Percentiles rank a stretch among this genome's conserved stretches.
phyloP scores from a whole-genome alignment of 768 basidiomycete genomes.

The Leccinum boreale region DNA sequence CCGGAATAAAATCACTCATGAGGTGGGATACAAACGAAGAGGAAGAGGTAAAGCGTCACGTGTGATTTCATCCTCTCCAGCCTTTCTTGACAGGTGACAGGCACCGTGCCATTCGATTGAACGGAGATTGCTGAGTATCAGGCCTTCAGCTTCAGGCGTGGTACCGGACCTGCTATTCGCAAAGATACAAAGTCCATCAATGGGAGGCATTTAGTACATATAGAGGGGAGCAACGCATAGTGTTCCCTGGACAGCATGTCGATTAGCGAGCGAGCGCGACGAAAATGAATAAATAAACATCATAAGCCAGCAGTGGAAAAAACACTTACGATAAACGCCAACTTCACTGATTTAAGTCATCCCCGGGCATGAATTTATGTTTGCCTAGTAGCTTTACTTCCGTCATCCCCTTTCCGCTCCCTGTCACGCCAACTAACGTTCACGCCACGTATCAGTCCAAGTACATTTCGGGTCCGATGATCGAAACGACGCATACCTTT shows the following conservation, averaged over 20 bases:
- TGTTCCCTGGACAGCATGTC: conserved; percentile 7
- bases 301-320: background rate
- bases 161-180: conserved; percentile 25
- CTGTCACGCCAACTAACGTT: conserved; percentile 79
- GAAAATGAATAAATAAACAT: background rate
- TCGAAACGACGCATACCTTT: conserved; percentile 53
- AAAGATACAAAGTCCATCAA: conserved; percentile 24
- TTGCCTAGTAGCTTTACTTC: conserved; percentile 64
- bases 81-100: conserved; percentile 15
- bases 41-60: conserved; percentile 25
- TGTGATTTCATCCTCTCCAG: conserved; percentile 17
- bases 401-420: conserved; percentile 88
- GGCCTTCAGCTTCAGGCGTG: conserved; percentile 6
- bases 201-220: conserved; percentile 22
- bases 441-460: conserved; percentile 15
- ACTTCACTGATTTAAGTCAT: conserved; percentile 40
- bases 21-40: conserved; percentile 14
- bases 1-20: conserved; percentile 18
- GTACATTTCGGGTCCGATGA: background rate
- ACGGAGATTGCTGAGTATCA: conserved; percentile 10
- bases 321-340: conserved; percentile 8
- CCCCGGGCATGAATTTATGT: conserved; percentile 64
- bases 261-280: conserved; percentile 9
- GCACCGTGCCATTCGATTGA: conserved; percentile 3
- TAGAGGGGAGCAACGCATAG: conserved; percentile 17